Percentiles rank a stretch among this genome's conserved stretches.
phyloP scores from a whole-genome alignment of 1,139 yeast species.

The Kluyveromyces marxianus region DNA sequence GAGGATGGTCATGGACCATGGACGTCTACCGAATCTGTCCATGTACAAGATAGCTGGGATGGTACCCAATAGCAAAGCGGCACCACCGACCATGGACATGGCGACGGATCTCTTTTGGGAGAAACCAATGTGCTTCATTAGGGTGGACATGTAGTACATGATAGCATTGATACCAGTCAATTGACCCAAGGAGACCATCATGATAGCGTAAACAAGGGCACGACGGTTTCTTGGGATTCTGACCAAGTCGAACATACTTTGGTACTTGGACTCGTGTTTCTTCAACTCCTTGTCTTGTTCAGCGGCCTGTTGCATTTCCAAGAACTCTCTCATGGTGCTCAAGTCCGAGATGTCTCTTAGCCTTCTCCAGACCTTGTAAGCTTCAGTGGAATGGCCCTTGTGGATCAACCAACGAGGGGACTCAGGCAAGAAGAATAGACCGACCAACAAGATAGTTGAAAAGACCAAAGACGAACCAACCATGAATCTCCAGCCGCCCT shows the following conservation, averaged over 20 bases:
- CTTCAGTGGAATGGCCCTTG: slow-evolving; percentile 45
- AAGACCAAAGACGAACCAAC: slow-evolving; percentile 51
- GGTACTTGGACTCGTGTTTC: slow-evolving; percentile 27
- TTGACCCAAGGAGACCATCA: slow-evolving; percentile 52
- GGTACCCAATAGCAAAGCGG: slow-evolving; percentile 49
- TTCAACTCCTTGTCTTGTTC: slow-evolving; percentile 31
- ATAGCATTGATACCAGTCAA: slow-evolving; percentile 51
- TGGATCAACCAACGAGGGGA: slow-evolving; percentile 48
- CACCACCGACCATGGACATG: slow-evolving; percentile 59
- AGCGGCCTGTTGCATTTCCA: slow-evolving; percentile 38
- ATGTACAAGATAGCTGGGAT: slow-evolving; percentile 54
- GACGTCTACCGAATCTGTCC: slow-evolving; percentile 51
- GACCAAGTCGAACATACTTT: slow-evolving; percentile 43
- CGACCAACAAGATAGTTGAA: slow-evolving; percentile 43
- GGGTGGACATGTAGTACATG: slow-evolving; percentile 48
- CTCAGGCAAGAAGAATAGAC: slow-evolving; percentile 43
- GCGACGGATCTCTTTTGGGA: slow-evolving; percentile 38
- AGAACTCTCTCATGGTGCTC: slow-evolving; percentile 41
- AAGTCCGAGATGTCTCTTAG: slow-evolving; percentile 39
- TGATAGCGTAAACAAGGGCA: slow-evolving; percentile 46
- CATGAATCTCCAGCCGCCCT: slow-evolving; percentile 55
- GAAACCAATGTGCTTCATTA: slow-evolving; percentile 44
- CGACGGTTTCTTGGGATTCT: slow-evolving; percentile 49
- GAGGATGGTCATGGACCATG: slow-evolving; percentile 33
- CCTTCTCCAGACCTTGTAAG: slow-evolving; percentile 48